Evolutionary conservation across 495 filamentous ascomycete genomes (phyloP), one percentile per base, ranked within the genome.

Genomic region (Daldinia grandis): DNA sequence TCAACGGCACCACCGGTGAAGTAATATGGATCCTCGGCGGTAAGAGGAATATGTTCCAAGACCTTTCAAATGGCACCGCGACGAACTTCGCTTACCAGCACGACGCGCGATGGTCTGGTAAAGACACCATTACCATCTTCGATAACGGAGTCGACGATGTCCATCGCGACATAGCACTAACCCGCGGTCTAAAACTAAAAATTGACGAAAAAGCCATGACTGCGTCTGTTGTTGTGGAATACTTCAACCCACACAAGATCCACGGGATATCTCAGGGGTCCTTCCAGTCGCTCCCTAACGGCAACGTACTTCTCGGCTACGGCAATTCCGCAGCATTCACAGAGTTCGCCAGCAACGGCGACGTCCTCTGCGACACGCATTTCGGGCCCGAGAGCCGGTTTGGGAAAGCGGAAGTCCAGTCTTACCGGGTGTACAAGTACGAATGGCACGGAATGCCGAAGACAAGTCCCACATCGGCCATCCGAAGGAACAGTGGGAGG

Each of bases 21-120:
- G 76, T 89, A 38, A 75, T 89, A 28, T 90, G 88, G 88, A 78
- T 77, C 31, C 76, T 89, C 31, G 80, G 86, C 31, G 88, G 88
- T 9, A 83, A 49, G 77, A 81, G 25, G 76, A 86, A 55, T 75
- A 82, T 75, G 55, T 79, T 78, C 69, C 19, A 63, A 61, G 40
- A 69, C 27, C 50, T 79, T 10, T 85, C 83, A 0, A 66, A 80
- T n/a, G 62, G 65, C 17, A 57, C 64, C 1, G 65, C 67, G 35
- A 73, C 73, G 9, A 81, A 82, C 49, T 89, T 90, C 76, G 84
- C 84, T 33, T 87, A 84, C 76, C 88, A 90, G 64, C 88, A 90
- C 72, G 86, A 90, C 76, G 88, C 87, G 5, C 82, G 87, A 8
- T 87, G 81, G 80, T 68, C 71, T 15, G 58, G 86, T 51, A 76